Evolutionary conservation across 2,329 filamentous ascomycete species (phyloP).

Genomic region (Colletotrichum theobromicola): DNA sequence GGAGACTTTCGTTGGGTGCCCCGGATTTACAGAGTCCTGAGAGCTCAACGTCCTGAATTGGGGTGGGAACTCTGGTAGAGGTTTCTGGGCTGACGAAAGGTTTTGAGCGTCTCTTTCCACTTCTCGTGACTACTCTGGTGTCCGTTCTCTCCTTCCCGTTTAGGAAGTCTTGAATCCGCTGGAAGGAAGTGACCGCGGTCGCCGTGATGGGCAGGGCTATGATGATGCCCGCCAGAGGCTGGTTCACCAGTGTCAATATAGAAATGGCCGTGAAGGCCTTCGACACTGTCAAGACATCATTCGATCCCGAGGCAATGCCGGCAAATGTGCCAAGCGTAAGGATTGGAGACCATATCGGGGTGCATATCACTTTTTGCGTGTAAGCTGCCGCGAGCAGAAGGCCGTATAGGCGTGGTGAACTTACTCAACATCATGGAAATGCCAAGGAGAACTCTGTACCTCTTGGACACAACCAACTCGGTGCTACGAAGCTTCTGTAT

Average conservation of each 20-base stretch:
- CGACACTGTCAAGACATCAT: constrained; percentile 8
- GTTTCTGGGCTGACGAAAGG: too few relatives aligned
- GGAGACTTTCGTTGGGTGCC: background rate
- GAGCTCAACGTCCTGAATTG: background rate
- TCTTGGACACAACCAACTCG: constrained; percentile 27
- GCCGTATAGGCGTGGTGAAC: too few relatives aligned
- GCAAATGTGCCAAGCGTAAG: constrained; percentile 26
- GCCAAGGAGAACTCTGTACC: constrained; percentile 25
- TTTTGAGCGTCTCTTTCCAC: background rate
- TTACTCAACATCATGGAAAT: constrained; percentile 21
- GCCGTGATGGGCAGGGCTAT: constrained; percentile 24
- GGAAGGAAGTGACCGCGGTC: constrained; percentile 25
- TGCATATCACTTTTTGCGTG: constrained; percentile 14
- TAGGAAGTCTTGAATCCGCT: constrained; percentile 30
- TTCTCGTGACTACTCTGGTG: background rate
- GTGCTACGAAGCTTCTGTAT: constrained; percentile 23
- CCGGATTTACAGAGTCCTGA: background rate
- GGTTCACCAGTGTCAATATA: constrained; percentile 26
- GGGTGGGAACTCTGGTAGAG: background rate
- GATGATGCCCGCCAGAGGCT: constrained; percentile 25
- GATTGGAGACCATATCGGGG: constrained; percentile 24
- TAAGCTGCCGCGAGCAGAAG: background rate
- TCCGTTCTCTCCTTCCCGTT: constrained; percentile 24
- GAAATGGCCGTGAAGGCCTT: constrained; percentile 26
- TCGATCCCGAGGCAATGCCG: constrained; percentile 8